These are phyloP conservation scores for Mycoemilia scoparia DNA, from an alignment of 192 early-diverging fungal species.

Conservation along the genomic window DNA sequence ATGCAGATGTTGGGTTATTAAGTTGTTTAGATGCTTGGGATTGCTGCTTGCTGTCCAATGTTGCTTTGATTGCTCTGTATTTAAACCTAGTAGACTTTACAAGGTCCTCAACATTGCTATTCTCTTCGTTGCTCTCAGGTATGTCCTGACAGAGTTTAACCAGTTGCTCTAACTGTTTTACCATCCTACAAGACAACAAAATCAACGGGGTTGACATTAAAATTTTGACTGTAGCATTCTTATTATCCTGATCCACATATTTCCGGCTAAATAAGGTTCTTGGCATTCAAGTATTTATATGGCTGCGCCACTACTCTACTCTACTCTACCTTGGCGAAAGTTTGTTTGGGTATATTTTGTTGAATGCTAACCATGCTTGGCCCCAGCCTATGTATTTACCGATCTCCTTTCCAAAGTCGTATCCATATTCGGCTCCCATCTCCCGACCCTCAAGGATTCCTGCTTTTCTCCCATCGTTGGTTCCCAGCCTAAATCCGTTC, in stretches of 20 bases:
- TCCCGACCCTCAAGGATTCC: constrained; percentile 20
- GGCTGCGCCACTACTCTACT: constrained; percentile 13
- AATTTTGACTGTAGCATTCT: constrained; percentile 15
- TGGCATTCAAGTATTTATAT: constrained; percentile 6
- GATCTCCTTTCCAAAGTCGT: constrained; percentile 18
- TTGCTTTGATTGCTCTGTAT: too few species aligned
- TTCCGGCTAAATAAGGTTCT: constrained; percentile 16
- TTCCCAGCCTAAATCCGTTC: constrained; percentile 11
- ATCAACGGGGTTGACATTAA: constrained; percentile 20
- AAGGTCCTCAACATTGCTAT: too few species aligned
- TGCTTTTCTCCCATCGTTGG: constrained; percentile 8
- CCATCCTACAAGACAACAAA: too few species aligned
- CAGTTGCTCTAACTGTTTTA: too few species aligned
- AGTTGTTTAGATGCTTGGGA: too few species aligned
- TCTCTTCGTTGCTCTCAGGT: too few species aligned
- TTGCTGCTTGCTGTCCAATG: too few species aligned
- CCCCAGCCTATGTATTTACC: constrained; percentile 28
- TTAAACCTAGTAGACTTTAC: too few species aligned
- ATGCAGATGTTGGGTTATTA: too few species aligned
- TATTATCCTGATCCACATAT: constrained; percentile 13
- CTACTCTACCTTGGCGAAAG: constrained; percentile 9
- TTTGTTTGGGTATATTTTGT: constrained; percentile 5
- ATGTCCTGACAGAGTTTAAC: too few species aligned
- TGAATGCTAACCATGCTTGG: constrained; percentile 14
- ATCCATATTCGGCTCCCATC: constrained; percentile 22